phyloP scores from a whole-genome alignment of 768 basidiomycete genomes.

The Boletellus emodensis region DNA sequence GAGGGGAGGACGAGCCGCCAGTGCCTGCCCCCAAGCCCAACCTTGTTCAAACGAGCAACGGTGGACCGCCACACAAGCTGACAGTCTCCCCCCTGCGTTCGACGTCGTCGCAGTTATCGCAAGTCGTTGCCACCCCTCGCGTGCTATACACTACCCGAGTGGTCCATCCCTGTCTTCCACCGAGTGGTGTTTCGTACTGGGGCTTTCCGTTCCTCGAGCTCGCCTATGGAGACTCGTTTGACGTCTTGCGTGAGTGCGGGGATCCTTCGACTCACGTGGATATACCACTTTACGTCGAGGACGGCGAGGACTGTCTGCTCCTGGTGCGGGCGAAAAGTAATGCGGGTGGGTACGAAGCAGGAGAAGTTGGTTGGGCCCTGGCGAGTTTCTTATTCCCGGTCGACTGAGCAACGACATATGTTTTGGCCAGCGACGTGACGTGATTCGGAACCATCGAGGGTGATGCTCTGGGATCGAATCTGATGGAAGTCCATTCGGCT shows the following conservation, averaged over 20 bases:
- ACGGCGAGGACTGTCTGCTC: constrained; percentile 70
- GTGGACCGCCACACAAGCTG: constrained; percentile 40
- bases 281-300: constrained; percentile 75
- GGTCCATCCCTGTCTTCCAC: constrained; percentile 66
- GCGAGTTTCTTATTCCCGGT: constrained; percentile 76
- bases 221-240: constrained; percentile 55
- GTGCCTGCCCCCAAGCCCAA: constrained; percentile 31
- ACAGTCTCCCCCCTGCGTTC: constrained; percentile 24
- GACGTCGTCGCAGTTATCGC: constrained; percentile 24
- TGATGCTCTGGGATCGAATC: constrained; percentile 3
- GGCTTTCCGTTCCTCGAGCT: constrained; percentile 75
- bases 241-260: constrained; percentile 71
- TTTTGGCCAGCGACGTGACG: constrained; percentile 3
- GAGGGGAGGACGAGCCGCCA: constrained; percentile 26
- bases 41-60: constrained; percentile 17
- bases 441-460: background rate
- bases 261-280: constrained; percentile 72
- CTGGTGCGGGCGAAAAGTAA: constrained; percentile 52
- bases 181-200: constrained; percentile 60
- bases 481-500: background rate
- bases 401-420: constrained; percentile 24
- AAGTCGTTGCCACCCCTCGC: constrained; percentile 31
- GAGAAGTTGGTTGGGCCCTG: constrained; percentile 72
- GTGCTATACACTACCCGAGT: constrained; percentile 65
- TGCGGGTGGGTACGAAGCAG: constrained; percentile 25